Evolutionary conservation across 257 asterid species (phyloP).

Genomic region (Solanum acaule): DNA sequence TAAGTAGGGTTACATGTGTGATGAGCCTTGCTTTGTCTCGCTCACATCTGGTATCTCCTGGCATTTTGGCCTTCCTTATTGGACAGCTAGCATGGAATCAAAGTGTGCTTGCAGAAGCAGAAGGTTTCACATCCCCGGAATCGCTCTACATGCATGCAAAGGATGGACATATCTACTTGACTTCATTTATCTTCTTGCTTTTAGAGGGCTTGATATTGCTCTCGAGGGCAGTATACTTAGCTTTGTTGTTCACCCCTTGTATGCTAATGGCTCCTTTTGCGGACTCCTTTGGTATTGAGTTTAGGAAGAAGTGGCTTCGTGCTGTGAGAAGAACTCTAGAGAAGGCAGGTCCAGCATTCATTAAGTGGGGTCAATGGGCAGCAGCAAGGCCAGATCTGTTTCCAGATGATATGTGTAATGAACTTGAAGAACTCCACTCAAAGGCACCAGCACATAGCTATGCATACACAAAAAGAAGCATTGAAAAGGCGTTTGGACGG

Average conservation of each 20-base stretch:
- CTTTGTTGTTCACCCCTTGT: constrained; percentile 62
- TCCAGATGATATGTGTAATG: constrained; percentile 60
- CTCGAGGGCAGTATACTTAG: constrained; percentile 54
- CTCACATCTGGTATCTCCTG: constrained; percentile 75
- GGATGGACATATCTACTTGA: constrained; percentile 45
- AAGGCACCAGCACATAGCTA: constrained; percentile 81
- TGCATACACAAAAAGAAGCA: constrained; percentile 55
- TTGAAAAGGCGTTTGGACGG: constrained; percentile 76
- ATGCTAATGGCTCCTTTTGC: constrained; percentile 77
- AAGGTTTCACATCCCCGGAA: constrained; percentile 39
- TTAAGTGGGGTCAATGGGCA: constrained; percentile 98
- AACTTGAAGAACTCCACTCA: constrained; percentile 70
- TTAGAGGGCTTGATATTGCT: constrained; percentile 59
- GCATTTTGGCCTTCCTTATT: constrained; percentile 55
- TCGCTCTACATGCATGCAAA: constrained; percentile 45
- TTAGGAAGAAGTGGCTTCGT: constrained; percentile 61
- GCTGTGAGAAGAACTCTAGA: constrained; percentile 57
- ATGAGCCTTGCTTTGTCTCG: constrained; percentile 70
- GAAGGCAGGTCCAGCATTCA: constrained; percentile 91
- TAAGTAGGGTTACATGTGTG: constrained; percentile 60
- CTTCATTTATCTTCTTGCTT: constrained; percentile 44
- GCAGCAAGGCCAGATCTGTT: constrained; percentile 91
- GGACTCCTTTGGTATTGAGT: constrained; percentile 53
- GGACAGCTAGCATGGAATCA: constrained; percentile 50
- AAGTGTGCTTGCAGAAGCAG: constrained; percentile 42